Conservation (phyloP, 371 early-diverging fungal genomes). For the Scutellospora calospora region DNA sequence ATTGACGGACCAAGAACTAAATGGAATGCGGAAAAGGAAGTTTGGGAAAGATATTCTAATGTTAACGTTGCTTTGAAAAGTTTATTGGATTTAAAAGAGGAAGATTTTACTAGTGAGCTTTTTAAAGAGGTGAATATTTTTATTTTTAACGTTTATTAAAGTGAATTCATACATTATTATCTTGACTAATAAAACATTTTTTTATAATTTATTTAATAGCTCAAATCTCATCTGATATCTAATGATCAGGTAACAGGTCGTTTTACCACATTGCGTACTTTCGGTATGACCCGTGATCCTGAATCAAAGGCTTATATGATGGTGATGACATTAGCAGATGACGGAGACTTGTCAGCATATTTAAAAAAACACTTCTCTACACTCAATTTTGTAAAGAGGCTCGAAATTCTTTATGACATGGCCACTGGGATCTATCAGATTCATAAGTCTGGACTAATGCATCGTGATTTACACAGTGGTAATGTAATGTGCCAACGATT, state of each 20-base stretch:
- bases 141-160: no score
- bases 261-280: neutral
- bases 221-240: no score
- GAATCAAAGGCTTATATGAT: neutral
- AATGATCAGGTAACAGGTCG: no score
- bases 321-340: conserved; percentile 33
- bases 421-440: neutral
- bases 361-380: conserved; percentile 3
- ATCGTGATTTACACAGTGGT: conserved; percentile 29
- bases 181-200: no score
- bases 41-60: neutral
- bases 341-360: neutral
- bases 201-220: no score
- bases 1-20: neutral
- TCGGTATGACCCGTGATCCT: conserved; percentile 28
- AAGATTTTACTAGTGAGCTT: no score
- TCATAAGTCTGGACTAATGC: conserved; percentile 11
- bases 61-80: neutral
- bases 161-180: no score
- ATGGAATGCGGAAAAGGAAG: neutral
- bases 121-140: no score
- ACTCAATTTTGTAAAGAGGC: neutral
- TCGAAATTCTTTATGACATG: conserved; percentile 5
- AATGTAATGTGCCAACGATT: neutral
- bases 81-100: neutral